These are phyloP conservation scores for Yamadazyma dendronema DNA, from an alignment of 1,139 yeast species.

Conservation along the genomic window DNA sequence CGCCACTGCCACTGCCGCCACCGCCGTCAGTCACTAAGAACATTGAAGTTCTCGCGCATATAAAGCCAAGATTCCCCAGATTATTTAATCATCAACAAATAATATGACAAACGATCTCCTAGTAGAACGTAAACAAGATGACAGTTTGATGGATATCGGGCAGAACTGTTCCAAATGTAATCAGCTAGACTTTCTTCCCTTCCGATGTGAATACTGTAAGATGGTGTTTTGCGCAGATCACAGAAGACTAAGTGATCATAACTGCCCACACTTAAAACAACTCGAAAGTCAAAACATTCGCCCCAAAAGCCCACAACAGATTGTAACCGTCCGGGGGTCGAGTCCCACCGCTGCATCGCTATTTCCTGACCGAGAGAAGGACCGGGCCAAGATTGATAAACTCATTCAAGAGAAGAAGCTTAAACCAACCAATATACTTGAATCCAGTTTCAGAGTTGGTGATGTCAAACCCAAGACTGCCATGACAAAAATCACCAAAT, in stretches of 20 bases:
- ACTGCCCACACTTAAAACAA: slow-evolving; percentile 32
- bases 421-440: slow-evolving; percentile 28
- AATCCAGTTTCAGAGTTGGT: slow-evolving; percentile 28
- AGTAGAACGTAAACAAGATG: slow-evolving; percentile 19
- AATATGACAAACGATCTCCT: slow-evolving; percentile 13
- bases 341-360: slow-evolving; percentile 40
- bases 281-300: slow-evolving; percentile 12
- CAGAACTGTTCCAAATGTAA: slow-evolving; percentile 63
- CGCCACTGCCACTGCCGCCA: slow-evolving; percentile 1
- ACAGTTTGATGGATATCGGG: slow-evolving; percentile 66
- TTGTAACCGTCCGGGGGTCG: slow-evolving; percentile 2
- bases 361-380: slow-evolving; percentile 55
- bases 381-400: slow-evolving; percentile 40
- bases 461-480: slow-evolving; percentile 36
- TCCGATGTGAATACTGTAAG: slow-evolving; percentile 57
- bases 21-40: neutral
- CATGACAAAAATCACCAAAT: slow-evolving; percentile 44
- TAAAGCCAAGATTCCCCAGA: too few species aligned
- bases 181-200: slow-evolving; percentile 68
- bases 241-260: slow-evolving; percentile 46
- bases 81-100: too few species aligned
- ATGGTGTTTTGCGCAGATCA: slow-evolving; percentile 60
- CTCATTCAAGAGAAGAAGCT: slow-evolving; percentile 17
- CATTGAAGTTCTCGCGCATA: too few species aligned
- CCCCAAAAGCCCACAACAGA: slow-evolving; percentile 9